Conservation (phyloP, 2,329 filamentous ascomycete species). For the Aspergillus caelatus region DNA sequence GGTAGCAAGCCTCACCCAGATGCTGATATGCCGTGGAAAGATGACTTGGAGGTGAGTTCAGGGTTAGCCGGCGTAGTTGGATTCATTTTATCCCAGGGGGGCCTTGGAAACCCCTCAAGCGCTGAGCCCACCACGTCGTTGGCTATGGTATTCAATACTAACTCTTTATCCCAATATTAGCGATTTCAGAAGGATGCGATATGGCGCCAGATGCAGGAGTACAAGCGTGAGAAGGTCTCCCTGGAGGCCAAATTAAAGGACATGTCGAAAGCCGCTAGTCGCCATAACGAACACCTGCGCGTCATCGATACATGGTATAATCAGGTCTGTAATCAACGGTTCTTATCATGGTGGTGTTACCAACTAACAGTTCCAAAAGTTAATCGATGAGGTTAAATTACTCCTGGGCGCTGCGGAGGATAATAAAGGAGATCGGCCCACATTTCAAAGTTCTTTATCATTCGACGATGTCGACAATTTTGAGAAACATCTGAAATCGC, state of each 20-base stretch:
- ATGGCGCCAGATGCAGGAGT: conserved; percentile 95
- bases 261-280: conserved; percentile 72
- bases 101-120: conserved; percentile 7
- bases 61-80: background rate
- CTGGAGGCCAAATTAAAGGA: conserved; percentile 81
- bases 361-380: conserved; percentile 31
- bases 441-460: conserved; percentile 57
- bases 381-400: conserved; percentile 52
- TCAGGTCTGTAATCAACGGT: conserved; percentile 64
- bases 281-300: conserved; percentile 91
- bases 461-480: conserved; percentile 65
- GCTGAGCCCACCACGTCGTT: conserved; percentile 9
- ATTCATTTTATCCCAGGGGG: conserved; percentile 16
- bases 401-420: conserved; percentile 36
- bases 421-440: conserved; percentile 31
- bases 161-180: conserved; percentile 52
- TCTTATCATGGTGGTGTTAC: background rate
- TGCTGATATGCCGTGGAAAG: conserved; percentile 70
- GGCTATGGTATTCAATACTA: conserved; percentile 6
- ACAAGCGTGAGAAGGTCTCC: conserved; percentile 84
- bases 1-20: conserved; percentile 65
- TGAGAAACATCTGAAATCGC: conserved; percentile 75
- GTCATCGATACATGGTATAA: conserved; percentile 92
- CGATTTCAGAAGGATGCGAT: conserved; percentile 96
- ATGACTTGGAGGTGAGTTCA: conserved; percentile 71